Conservation (phyloP, 1,139 yeast genomes). For the Yamadazyma blattariae region DNA sequence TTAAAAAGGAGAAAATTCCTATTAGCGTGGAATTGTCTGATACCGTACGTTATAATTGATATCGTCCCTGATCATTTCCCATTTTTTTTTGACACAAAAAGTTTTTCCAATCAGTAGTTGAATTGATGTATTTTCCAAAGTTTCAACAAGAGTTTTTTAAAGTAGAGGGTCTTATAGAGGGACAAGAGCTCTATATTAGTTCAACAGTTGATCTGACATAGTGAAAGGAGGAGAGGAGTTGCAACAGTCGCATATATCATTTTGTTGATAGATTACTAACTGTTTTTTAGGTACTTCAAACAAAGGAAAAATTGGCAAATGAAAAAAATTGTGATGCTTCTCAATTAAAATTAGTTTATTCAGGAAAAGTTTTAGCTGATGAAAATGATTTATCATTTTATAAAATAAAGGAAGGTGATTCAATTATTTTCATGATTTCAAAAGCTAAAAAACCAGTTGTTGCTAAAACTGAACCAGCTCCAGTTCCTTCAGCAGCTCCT, state of each 20-base stretch:
- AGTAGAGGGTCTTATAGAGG: no score
- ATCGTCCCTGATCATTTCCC: no score
- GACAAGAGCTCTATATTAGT: no score
- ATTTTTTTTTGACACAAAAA: no score
- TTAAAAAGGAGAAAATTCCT: slow-evolving; percentile 85
- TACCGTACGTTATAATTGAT: slow-evolving; percentile 54
- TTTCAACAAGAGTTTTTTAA: no score
- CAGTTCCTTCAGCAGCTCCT: slow-evolving; percentile 4
- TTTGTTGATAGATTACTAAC: no score
- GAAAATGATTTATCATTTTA: slow-evolving; percentile 69
- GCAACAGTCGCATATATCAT: no score
- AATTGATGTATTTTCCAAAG: no score
- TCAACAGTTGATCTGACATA: no score
- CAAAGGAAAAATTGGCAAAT: slow-evolving; percentile 72
- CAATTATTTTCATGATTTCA: slow-evolving; percentile 87
- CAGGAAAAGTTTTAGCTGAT: slow-evolving; percentile 88
- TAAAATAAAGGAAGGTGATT: slow-evolving; percentile 85
- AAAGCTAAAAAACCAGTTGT: slow-evolving; percentile 38
- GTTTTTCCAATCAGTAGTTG: no score
- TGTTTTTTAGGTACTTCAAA: slow-evolving; percentile 50
- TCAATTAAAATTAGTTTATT: slow-evolving; percentile 86
- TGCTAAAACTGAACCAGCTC: slow-evolving; percentile 14
- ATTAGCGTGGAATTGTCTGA: slow-evolving; percentile 72
- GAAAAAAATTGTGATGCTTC: slow-evolving; percentile 67
- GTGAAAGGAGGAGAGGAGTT: no score